Evolutionary conservation across 2,329 filamentous ascomycete genomes (phyloP), one percentile per base, ranked within the genome.

Genomic region (Colletotrichum sp.): DNA sequence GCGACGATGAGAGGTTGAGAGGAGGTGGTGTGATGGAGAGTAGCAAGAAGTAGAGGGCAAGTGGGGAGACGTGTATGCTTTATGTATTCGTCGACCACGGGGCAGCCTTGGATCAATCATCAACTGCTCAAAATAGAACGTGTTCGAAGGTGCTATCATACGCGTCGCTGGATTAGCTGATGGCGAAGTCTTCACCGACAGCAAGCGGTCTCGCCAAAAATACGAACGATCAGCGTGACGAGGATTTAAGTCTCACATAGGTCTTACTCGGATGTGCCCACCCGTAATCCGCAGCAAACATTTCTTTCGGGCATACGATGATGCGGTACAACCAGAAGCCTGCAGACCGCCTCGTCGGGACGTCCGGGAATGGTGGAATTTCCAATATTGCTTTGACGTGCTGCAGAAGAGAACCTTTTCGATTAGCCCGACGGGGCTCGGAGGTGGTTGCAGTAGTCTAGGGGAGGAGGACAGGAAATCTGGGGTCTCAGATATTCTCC

Each of bases 201-300:
- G 22, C 30, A 19, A 32, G 22, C 61, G 28, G 66, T 34, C 27
- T 39, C 52, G 32, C 52, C 25, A 28, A 61, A 34, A 61, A 63
- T 68, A 72, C 71, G 71, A 72, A 57, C 13, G 64, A 68, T 68
- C 71, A 63, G 65, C 64, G 36, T 61, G 36, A 61, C 22, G 71
- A 68, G 36, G 19, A 39, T 15, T 30, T 36, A 44, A 39, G 63
- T 68, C 64, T 61, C 48, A 68, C 64, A 68, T 36, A 72, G 52
- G 71, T 72, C 64, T 68, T 39, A 61, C 52, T 72, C 55, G 48
- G 28, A 68, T 72, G 70, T 72, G 22, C 30, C 27, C 25, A 63
- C 44, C 64, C 70, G 55, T 27, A 32, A 52, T 27, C 36, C 34
- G 36, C 55, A 72, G 70, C 52, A 72, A 72, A 72, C 64, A 61